Percentiles rank a stretch among this genome's conserved stretches.
phyloP scores from a whole-genome alignment of 768 basidiomycete species.

The Naganishia antarctica region DNA sequence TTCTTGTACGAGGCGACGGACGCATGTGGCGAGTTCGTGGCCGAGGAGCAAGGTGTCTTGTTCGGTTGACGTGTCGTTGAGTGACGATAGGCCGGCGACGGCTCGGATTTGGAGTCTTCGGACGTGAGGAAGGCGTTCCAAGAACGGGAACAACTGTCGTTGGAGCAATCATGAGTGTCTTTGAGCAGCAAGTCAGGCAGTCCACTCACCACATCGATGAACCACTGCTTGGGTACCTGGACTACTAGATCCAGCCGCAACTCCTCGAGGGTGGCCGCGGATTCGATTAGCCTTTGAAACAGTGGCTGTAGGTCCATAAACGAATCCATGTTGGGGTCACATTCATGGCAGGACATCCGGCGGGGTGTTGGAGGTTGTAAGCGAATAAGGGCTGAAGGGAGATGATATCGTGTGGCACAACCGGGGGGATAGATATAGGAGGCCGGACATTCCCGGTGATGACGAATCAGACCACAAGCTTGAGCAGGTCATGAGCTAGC shows the following conservation, averaged over 20 bases:
- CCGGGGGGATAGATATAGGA: no score
- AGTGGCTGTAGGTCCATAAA: no score
- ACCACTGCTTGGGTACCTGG: constrained; percentile 1
- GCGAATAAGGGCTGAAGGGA: no score
- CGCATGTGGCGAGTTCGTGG: not conserved
- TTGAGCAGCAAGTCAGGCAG: not conserved
- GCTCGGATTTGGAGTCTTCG: constrained; percentile 1
- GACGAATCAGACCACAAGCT: no score
- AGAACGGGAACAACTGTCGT: not conserved
- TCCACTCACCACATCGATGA: constrained; percentile 4
- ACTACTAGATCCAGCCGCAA: not conserved
- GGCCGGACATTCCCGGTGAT: no score
- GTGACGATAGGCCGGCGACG: not conserved
- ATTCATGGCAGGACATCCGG: no score
- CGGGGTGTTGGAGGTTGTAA: no score
- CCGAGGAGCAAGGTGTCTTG: not conserved
- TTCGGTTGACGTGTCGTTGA: not conserved
- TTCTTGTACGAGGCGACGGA: not conserved
- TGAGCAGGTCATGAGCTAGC: no score
- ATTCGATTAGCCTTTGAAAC: no score
- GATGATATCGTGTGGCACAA: no score
- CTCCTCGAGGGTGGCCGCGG: not conserved
- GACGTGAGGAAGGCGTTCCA: not conserved
- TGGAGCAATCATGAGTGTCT: no score
- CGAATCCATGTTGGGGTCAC: no score